phyloP scores from a whole-genome alignment of 208 protist species.

The Naegleria fowleri region DNA sequence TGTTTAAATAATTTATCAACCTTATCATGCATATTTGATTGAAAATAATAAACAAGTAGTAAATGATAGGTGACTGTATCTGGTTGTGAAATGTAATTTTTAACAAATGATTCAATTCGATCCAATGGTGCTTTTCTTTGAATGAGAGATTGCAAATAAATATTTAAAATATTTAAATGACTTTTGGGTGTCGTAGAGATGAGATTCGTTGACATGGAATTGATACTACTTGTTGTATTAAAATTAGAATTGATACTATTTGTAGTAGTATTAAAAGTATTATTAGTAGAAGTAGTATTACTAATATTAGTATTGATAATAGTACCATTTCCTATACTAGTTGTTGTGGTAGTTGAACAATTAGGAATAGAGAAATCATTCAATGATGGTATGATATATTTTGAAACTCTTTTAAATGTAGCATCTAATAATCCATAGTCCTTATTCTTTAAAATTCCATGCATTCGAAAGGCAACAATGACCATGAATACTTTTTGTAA shows the following conservation, averaged over 20 bases:
- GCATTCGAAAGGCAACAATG: background rate
- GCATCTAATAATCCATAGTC: background rate
- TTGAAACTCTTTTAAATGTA: background rate
- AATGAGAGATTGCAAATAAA: background rate
- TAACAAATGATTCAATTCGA: background rate
- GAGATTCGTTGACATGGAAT: no score
- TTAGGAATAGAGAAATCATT: no score
- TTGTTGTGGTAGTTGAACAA: no score
- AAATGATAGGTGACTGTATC: background rate
- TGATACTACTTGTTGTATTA: no score
- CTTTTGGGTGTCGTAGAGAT: no score
- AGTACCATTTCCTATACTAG: no score
- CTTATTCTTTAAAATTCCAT: background rate
- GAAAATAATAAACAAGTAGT: background rate
- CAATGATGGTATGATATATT: no score
- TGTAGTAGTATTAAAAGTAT: background rate
- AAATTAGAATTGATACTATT: background rate
- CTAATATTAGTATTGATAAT: no score
- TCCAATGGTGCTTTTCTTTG: background rate
- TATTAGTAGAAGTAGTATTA: no score
- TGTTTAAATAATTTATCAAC: background rate
- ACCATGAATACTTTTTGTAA: background rate
- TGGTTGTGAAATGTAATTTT: background rate
- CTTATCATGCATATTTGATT: background rate
- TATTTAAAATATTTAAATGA: background rate